phyloP scores from a whole-genome alignment of 2,329 filamentous ascomycete species.

The Trichophaea hybrida region DNA sequence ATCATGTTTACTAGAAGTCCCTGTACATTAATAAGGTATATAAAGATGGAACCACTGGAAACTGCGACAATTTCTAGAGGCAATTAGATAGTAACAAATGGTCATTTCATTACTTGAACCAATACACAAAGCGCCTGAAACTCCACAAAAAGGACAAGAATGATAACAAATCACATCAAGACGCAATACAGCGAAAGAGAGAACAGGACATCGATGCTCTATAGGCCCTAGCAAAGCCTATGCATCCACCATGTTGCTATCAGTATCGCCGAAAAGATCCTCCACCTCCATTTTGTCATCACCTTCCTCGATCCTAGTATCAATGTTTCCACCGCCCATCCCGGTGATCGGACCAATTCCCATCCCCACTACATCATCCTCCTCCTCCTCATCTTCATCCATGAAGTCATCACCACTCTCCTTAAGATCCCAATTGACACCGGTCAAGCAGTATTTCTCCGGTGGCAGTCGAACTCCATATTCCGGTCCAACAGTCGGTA shows the following conservation, averaged over 20 bases:
- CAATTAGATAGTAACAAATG: not conserved
- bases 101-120: not conserved
- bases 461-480: constrained; percentile 54
- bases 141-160: not conserved
- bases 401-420: constrained; percentile 39
- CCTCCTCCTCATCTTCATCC: constrained; percentile 35
- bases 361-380: constrained; percentile 28
- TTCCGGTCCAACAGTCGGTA: constrained; percentile 50
- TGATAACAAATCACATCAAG: not conserved
- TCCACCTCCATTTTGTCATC: constrained; percentile 29
- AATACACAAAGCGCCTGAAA: not conserved
- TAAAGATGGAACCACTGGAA: not conserved
- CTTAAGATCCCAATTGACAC: constrained; percentile 49
- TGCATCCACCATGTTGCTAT: constrained; percentile 22
- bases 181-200: not conserved
- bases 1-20: not conserved
- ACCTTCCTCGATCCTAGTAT: constrained; percentile 14
- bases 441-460: constrained; percentile 54
- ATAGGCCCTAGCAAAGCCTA: not conserved
- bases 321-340: constrained; percentile 11
- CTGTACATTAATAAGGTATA: not conserved
- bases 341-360: constrained; percentile 16
- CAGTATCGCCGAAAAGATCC: constrained; percentile 18
- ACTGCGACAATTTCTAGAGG: not conserved
- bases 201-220: not conserved